Evolutionary conservation across 2,329 filamentous ascomycete genomes (phyloP).

Genomic region (Ophiostoma himal-ulmi): DNA sequence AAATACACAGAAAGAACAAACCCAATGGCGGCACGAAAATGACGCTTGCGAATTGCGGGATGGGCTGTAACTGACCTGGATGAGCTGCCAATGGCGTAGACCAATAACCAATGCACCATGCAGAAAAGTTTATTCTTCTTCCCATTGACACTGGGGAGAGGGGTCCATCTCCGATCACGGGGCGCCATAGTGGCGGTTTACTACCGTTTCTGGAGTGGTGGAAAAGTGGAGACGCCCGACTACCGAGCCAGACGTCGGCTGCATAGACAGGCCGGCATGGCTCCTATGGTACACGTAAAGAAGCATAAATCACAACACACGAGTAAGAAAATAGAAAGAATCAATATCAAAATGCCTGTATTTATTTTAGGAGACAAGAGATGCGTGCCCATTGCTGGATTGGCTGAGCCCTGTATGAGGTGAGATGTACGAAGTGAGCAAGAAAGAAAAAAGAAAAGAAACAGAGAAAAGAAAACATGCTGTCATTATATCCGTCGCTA

Average conservation of each 20-base stretch:
- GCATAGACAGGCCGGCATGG: neutral
- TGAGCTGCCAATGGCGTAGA: neutral
- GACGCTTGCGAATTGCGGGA: neutral
- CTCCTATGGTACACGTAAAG: too few relatives aligned
- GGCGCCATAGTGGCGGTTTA: neutral
- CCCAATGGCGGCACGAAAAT: neutral
- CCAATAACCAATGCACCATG: neutral
- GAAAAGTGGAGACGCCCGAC: neutral
- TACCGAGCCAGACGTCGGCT: neutral
- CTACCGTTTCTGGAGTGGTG: neutral
- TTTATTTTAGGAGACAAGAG: neutral
- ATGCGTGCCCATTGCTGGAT: constrained; percentile 13
- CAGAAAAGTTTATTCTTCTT: neutral
- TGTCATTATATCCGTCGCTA: constrained; percentile 15
- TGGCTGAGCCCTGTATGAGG: constrained; percentile 12
- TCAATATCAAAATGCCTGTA: neutral
- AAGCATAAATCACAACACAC: too few relatives aligned
- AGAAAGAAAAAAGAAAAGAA: neutral
- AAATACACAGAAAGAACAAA: neutral
- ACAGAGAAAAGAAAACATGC: neutral
- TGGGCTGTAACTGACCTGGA: neutral
- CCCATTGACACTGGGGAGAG: constrained; percentile 4
- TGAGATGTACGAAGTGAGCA: constrained; percentile 14
- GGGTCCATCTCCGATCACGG: constrained; percentile 7
- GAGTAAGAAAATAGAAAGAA: neutral